Percentiles rank a stretch among this genome's conserved stretches.
Conservation (phyloP, 2,329 filamentous ascomycete genomes). For the Xylaria sp. region DNA sequence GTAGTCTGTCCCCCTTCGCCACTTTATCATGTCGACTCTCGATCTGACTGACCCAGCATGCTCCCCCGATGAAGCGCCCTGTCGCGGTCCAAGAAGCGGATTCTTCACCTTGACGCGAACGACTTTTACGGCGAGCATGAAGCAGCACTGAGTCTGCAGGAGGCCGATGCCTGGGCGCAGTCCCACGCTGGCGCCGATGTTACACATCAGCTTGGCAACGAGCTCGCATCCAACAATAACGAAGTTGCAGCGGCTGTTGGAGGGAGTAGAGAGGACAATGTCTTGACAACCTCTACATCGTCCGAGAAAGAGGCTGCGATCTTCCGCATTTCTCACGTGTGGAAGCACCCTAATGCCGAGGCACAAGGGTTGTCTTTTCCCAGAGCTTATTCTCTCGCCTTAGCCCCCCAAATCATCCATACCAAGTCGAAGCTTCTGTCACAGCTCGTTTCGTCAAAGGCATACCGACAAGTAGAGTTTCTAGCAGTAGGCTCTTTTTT, state of each 20-base stretch:
- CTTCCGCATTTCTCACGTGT: slow-evolving; percentile 54
- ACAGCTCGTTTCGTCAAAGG: slow-evolving; percentile 86
- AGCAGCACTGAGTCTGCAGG: slow-evolving; percentile 85
- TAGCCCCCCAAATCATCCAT: slow-evolving; percentile 89
- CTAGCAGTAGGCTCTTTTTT: slow-evolving; percentile 93
- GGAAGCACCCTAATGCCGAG: slow-evolving; percentile 51
- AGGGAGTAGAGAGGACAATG: not conserved
- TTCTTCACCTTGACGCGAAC: slow-evolving; percentile 89
- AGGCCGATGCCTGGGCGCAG: slow-evolving; percentile 79
- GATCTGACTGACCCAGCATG: slow-evolving; percentile 78
- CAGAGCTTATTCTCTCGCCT: slow-evolving; percentile 82
- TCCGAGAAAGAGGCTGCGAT: slow-evolving; percentile 36
- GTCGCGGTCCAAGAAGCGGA: slow-evolving; percentile 89
- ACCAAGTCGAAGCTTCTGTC: slow-evolving; percentile 81
- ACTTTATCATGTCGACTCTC: slow-evolving; percentile 46
- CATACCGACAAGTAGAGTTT: slow-evolving; percentile 91
- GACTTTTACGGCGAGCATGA: slow-evolving; percentile 88
- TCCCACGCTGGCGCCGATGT: slow-evolving; percentile 46
- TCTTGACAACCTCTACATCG: not conserved
- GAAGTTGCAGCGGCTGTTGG: not conserved
- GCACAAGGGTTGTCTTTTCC: slow-evolving; percentile 66
- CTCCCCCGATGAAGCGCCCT: slow-evolving; percentile 75
- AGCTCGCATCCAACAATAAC: slow-evolving; percentile 3
- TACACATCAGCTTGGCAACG: slow-evolving; percentile 22
- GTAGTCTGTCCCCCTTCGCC: slow-evolving; percentile 44